Base-by-base conservation (phyloP, 2,329 filamentous ascomycete genomes). In the Pyrenophora seminiperda region DNA sequence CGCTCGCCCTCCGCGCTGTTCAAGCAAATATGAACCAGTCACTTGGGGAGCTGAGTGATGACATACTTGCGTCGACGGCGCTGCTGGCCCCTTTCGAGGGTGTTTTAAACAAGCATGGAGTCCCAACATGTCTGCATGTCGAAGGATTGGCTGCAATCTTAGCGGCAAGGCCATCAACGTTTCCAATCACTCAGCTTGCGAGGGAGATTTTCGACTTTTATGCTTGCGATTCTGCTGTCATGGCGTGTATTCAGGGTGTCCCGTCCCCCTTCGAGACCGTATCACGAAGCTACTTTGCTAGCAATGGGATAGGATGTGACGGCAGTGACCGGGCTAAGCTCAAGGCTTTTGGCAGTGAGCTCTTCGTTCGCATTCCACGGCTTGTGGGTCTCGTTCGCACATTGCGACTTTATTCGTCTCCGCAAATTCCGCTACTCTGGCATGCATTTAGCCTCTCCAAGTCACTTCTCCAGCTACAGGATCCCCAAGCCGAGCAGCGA, bases 121-220 rank as follows among this genome's bases (percentile, higher is more conserved):
- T 53, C 47, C 54, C 52, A 33, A 53, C 45, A 29, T 45, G 47
- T 41, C 41, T 44, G 27, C 54, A 58, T 51, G 43, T 58, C n/a
- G 52, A 58, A 47, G 54, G 54, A 11, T 36, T 58, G 27, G 54
- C 47, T 43, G 45, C 51, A 47, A 58, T 58, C 18, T 47, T 58
- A 34, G n/a, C 47, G n/a, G 41, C 53, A 43, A 45, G 56, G 36
- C 31, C 49, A 29, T 31, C 39, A 38, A 49, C 33, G 22, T 54
- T 54, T 44, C 53, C 53, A 30, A 47, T 59, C 22, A 49, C 56
- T 20, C 42, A 43, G 31, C 50, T 59, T 52, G 56, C 56, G 31
- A 54, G 56, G 39, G 49, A 59, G 24, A 56, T 59, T 11, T 43
- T 59, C 36, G 49, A 59, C 37, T 59, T 59, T 36, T 53, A 59